phyloP scores from a whole-genome alignment of 805 yeast species.

The Metschnikowia sp. region DNA sequence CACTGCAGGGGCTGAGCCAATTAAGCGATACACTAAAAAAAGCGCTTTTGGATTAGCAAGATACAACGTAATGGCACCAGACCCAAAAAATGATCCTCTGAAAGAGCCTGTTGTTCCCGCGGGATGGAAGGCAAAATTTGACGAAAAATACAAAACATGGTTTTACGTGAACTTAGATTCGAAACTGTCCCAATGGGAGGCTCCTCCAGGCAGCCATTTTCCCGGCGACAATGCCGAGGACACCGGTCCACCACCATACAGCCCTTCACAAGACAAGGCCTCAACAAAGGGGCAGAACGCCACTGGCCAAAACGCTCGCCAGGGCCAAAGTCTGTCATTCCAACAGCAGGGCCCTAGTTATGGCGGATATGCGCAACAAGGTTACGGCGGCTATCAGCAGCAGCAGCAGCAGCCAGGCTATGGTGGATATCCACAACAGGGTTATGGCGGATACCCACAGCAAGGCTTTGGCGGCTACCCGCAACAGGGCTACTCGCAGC shows the following conservation, averaged over 20 bases:
- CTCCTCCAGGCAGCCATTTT: conserved; percentile 60
- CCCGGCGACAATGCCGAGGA: conserved; percentile 13
- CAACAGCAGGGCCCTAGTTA: background rate
- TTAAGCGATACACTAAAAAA: background rate
- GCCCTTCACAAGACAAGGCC: conserved; percentile 12
- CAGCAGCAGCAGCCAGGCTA: conserved; percentile 9
- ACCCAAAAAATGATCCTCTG: conserved; percentile 19
- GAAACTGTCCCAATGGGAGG: conserved; percentile 87
- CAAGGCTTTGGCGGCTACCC: conserved; percentile 18
- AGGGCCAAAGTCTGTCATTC: background rate
- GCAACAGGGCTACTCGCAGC: conserved; percentile 27
- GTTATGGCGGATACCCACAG: conserved; percentile 9
- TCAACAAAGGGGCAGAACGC: background rate
- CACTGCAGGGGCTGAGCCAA: too few relatives aligned
- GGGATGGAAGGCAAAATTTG: conserved; percentile 75
- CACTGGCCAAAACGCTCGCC: too few relatives aligned
- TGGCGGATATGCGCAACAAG: conserved; percentile 2
- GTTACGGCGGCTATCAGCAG: conserved; percentile 6
- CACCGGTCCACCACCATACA: conserved; percentile 46
- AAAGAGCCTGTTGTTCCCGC: conserved; percentile 54
- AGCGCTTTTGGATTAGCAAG: background rate
- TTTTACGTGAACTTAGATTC: conserved; percentile 75
- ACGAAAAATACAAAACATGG: conserved; percentile 66
- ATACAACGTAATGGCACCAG: conserved; percentile 6
- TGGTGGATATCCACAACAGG: conserved; percentile 1